Conservation (phyloP, 768 basidiomycete genomes). For the Suillus clintonianus region DNA sequence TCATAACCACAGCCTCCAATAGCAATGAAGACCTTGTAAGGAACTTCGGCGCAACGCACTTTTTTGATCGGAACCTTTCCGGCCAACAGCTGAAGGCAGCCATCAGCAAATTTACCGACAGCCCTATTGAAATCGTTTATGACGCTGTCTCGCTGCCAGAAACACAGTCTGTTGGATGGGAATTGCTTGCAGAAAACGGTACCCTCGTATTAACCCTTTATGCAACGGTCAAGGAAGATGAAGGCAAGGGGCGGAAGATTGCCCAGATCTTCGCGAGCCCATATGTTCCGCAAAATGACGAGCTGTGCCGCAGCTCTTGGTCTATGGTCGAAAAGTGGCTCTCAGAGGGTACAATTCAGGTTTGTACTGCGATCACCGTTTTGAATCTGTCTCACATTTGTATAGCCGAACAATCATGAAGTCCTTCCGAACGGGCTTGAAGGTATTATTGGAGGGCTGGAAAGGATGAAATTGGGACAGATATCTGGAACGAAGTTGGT, state of each 20-base stretch:
- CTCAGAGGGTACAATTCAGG: constrained; percentile 29
- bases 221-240: constrained; percentile 23
- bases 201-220: constrained; percentile 29
- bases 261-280: constrained; percentile 26
- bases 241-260: constrained; percentile 19
- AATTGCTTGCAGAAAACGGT: constrained; percentile 35
- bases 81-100: constrained; percentile 17
- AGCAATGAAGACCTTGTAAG: constrained; percentile 32
- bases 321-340: constrained; percentile 22
- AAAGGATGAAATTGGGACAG: constrained; percentile 35
- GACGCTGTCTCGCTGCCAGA: constrained; percentile 35
- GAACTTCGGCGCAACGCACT: constrained; percentile 41
- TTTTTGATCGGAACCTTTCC: constrained; percentile 36
- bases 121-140: constrained; percentile 23
- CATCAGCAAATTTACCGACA: constrained; percentile 28
- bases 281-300: constrained; percentile 16
- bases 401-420: constrained; percentile 42
- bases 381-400: neutral
- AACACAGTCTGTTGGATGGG: constrained; percentile 37
- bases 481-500: constrained; percentile 48
- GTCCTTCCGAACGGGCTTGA: constrained; percentile 41
- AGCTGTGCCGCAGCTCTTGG: constrained; percentile 22
- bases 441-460: constrained; percentile 38
- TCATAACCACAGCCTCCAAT: constrained; percentile 42
- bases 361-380: neutral